Evolutionary conservation across 768 basidiomycete species (phyloP), one percentile per base, ranked within the genome.

Genomic region (Suillus fuscotomentosus): DNA sequence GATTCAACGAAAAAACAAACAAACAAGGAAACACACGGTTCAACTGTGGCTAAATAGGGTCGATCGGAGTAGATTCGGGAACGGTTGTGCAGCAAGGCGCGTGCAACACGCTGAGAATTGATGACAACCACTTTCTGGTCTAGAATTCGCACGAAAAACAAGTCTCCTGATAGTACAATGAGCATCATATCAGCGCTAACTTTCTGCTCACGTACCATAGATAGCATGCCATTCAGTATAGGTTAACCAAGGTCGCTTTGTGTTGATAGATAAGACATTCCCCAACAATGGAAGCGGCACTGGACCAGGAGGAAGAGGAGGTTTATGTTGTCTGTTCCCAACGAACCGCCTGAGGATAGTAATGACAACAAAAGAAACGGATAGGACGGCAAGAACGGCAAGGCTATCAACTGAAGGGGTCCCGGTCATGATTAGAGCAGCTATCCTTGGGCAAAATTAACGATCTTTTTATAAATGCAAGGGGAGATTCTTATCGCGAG

Each of bases 141-240:
- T 15, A 63, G 62, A 5, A 63, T 22, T 41, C 39, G 36, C 39
- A 34, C n/a, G 39, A 42, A 63, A 15, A 63, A 10, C 39, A 63
- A 22, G 41, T 63, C 62, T 3, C 62, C 62, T 63, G 27, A 34
- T 60, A 27, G 0, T 27, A 47, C 11, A n/a, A 43, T 17, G 3
- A 8, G 43, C 6, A 20, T 20, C 17, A 43, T 20, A 31, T 31
- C 31, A 31, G 31, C 31, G 31, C 31, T 31, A 6, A 31, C 31
- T 31, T 31, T 6, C 5, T 31, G 31, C 31, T 0, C 31, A 31
- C 31, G 5, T 31, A 75, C 76, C 68, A 42, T 71, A 47, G 3
- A 39, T 14, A 5, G 62, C 17, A 3, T 24, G 5, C 62, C 53
- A 59, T 57, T 57, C 15, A 2, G 38, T 39, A 42, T 63, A 63